These are phyloP conservation scores for Chlamydomonas eustigma DNA, from an alignment of 139 green algal species.

Conservation along the genomic window DNA sequence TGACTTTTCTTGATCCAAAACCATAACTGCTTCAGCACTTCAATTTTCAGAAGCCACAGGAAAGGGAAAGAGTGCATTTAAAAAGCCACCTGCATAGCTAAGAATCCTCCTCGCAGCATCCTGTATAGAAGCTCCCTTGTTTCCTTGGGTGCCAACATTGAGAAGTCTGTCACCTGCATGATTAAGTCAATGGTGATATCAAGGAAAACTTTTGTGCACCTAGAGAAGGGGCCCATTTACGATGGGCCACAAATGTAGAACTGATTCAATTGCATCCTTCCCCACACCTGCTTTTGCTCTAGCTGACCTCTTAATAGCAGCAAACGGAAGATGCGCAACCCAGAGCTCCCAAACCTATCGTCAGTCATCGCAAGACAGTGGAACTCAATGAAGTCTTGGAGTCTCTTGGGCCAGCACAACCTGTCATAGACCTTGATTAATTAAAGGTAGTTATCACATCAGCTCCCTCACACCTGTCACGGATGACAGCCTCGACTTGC, in stretches of 20 bases:
- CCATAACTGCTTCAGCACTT: too few relatives aligned
- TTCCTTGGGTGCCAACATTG: slow-evolving; percentile 63
- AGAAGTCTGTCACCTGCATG: slow-evolving; percentile 45
- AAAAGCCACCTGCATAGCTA: slow-evolving; percentile 41
- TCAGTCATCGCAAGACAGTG: slow-evolving; percentile 8
- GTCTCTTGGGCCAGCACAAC: too few relatives aligned
- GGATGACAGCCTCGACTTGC: slow-evolving; percentile 56
- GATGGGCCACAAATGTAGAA: neutral
- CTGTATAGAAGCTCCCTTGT: slow-evolving; percentile 79
- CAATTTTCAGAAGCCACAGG: too few relatives aligned
- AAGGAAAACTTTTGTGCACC: too few relatives aligned
- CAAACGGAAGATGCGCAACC: slow-evolving; percentile 72
- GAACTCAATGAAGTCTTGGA: too few relatives aligned
- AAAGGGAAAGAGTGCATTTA: too few relatives aligned
- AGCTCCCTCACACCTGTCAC: slow-evolving; percentile 30
- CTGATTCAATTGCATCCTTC: neutral
- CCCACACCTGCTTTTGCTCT: slow-evolving; percentile 80
- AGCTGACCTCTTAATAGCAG: slow-evolving; percentile 61
- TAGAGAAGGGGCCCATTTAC: too few relatives aligned
- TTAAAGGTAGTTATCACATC: neutral
- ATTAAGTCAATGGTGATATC: too few relatives aligned
- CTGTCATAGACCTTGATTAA: slow-evolving; percentile 1
- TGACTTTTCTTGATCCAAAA: too few relatives aligned
- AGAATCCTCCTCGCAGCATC: slow-evolving; percentile 72
- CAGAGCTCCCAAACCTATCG: slow-evolving; percentile 52